Evolutionary conservation across 495 filamentous ascomycete species (phyloP).

Genomic region (Ascodesmis nigricans): DNA sequence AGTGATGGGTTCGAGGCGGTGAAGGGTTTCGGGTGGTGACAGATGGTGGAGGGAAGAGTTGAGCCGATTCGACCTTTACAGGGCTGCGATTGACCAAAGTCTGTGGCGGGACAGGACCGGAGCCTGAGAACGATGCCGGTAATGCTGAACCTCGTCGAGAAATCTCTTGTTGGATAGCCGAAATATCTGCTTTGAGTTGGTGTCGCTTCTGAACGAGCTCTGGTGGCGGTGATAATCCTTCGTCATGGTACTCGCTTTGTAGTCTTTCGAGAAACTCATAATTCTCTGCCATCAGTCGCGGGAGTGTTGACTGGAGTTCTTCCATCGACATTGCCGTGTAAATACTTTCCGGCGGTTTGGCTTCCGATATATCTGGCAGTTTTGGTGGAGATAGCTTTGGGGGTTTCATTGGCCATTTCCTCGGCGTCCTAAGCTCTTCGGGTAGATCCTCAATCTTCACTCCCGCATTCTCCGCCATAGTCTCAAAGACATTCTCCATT

Average conservation of each 20-base stretch:
- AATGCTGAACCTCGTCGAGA: not conserved
- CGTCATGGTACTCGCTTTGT: slow-evolving; percentile 7
- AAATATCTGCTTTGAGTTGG: slow-evolving; percentile 6
- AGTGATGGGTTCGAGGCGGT: not conserved
- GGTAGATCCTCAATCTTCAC: no score
- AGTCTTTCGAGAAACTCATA: slow-evolving; percentile 9
- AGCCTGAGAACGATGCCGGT: not conserved
- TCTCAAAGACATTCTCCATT: no score
- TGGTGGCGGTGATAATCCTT: slow-evolving; percentile 4
- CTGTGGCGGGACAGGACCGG: not conserved
- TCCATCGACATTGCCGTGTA: not conserved
- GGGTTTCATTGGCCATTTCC: slow-evolving; percentile 3
- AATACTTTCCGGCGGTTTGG: slow-evolving; percentile 5
- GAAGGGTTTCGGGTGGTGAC: not conserved
- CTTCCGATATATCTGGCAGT: slow-evolving; percentile 1
- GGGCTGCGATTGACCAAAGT: not conserved
- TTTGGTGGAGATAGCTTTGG: slow-evolving; percentile 1
- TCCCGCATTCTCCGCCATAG: no score
- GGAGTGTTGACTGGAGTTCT: slow-evolving; percentile 2
- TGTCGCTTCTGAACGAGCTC: slow-evolving; percentile 3
- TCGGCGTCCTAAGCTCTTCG: no score
- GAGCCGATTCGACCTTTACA: slow-evolving; percentile 6
- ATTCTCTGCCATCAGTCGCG: slow-evolving; percentile 5
- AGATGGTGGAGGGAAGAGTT: slow-evolving; percentile 10
- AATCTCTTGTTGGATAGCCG: slow-evolving; percentile 3